Percentiles rank a stretch among this genome's conserved stretches.
Evolutionary conservation across 73 alveolate species (phyloP).

Genomic region (Diophrys appendiculata): DNA sequence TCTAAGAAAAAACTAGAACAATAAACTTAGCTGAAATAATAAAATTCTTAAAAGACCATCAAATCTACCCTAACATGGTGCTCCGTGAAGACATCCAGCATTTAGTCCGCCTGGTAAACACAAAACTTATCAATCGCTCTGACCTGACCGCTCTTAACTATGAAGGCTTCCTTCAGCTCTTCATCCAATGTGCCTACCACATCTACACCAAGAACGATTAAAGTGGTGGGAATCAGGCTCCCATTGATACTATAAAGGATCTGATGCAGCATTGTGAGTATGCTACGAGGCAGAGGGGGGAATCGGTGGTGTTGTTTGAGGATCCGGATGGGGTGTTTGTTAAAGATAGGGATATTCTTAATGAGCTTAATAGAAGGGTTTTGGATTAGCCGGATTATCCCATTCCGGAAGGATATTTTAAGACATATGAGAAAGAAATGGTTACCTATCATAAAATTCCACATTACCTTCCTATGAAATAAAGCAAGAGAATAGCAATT

Average conservation of each 20-base stretch:
- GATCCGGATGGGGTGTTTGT: slow-evolving; percentile 62
- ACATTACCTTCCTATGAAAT: slow-evolving; percentile 31
- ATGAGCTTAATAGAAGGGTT: slow-evolving; percentile 47
- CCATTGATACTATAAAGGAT: slow-evolving; percentile 26
- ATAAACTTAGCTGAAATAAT: slow-evolving; percentile 74
- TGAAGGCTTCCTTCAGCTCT: slow-evolving; percentile 31
- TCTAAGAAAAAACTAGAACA: slow-evolving; percentile 51
- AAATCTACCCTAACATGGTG: not conserved
- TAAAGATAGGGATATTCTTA: slow-evolving; percentile 41
- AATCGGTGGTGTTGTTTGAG: slow-evolving; percentile 52
- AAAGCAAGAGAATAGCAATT: slow-evolving; percentile 29
- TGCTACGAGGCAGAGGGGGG: slow-evolving; percentile 62
- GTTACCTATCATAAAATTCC: slow-evolving; percentile 40
- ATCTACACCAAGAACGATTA: slow-evolving; percentile 28
- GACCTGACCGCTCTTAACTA: slow-evolving; percentile 26
- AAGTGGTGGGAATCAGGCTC: slow-evolving; percentile 14
- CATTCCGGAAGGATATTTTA: slow-evolving; percentile 65
- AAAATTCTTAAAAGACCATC: slow-evolving; percentile 67
- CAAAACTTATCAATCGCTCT: slow-evolving; percentile 17
- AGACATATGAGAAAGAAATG: slow-evolving; percentile 53
- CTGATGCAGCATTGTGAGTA: slow-evolving; percentile 49
- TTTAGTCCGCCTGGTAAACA: slow-evolving; percentile 40
- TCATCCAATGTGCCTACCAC: slow-evolving; percentile 36
- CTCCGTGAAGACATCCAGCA: slow-evolving; percentile 29
- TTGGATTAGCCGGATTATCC: slow-evolving; percentile 44